These are phyloP conservation scores for Megacollybia platyphylla DNA, from an alignment of 1,284 basidiomycete genomes.

Conservation along the genomic window DNA sequence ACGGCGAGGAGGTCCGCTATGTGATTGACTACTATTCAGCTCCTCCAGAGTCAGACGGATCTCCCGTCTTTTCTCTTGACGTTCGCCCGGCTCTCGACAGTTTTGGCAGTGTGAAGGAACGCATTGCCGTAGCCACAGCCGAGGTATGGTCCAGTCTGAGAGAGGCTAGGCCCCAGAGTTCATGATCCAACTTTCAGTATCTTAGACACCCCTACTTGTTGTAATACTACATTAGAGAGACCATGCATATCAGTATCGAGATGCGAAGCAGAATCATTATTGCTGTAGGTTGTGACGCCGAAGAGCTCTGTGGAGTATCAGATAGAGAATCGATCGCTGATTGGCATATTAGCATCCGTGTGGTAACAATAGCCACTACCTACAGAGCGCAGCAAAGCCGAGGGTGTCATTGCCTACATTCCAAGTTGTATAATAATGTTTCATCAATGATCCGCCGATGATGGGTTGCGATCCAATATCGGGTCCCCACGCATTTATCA, in stretches of 20 bases:
- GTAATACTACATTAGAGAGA: no score
- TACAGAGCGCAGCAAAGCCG: not conserved
- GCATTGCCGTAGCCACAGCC: conserved; percentile 59
- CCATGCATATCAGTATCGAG: no score
- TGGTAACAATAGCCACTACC: not conserved
- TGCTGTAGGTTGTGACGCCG: no score
- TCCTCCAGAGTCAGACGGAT: conserved; percentile 73
- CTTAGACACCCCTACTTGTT: no score
- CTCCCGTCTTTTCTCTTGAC: conserved; percentile 85
- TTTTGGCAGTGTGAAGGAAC: conserved; percentile 58
- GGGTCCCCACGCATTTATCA: not conserved
- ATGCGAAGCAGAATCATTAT: no score
- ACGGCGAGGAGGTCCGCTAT: conserved; percentile 75
- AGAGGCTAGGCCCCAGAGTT: not conserved
- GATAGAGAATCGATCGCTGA: no score
- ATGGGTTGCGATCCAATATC: not conserved
- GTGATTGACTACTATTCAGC: conserved; percentile 96
- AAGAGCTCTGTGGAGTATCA: no score
- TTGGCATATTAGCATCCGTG: not conserved
- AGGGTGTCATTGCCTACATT: not conserved
- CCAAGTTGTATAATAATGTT: not conserved
- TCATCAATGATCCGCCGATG: not conserved
- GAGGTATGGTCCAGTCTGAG: conserved; percentile 42
- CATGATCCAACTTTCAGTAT: no score
- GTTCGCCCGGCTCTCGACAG: conserved; percentile 84